Base-by-base conservation (phyloP, 2,329 filamentous ascomycete genomes). In the Fonsecaea monophora region DNA sequence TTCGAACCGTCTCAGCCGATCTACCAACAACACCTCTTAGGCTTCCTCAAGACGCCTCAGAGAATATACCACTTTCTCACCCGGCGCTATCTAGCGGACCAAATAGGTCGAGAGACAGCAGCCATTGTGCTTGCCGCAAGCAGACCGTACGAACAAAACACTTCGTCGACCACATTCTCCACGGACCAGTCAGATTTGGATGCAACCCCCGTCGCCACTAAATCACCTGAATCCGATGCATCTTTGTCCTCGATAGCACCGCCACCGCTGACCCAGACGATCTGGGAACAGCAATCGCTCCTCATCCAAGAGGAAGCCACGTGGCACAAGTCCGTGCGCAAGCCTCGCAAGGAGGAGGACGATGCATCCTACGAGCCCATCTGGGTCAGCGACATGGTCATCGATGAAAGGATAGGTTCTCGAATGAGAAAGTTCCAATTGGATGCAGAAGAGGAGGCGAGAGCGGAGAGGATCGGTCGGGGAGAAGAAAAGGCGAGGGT, bases 41-140 rank as follows among this genome's bases (percentile, higher is more conserved):
- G 95, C 67, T 96, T 99, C 83, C 82, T 91, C 69, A 94, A 95
- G 81, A 97, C 94, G 2, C 91, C 93, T 0, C 90, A 89, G 71
- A 90, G 95, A 67, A 84, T 98, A 68, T 91, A 90, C 75, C 91
- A 95, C 71, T 99, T 94, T 84, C 83, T 99, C 68, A 96, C 90
- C 77, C 89, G 66, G 68, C 90, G 95, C 62, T 81, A 87, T 69
- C 84, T 97, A n/a, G 94, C 94, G 70, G 94, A 99, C 75, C 85
- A 89, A 54, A 89, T 97, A 67, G 95, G 95, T 60, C 89, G 92
- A 50, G 89, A 97, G 70, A 92, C 96, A 18, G 94, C 94, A 0
- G 90, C 92, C 40, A 89, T 91, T 40, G 94, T 96, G 66, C 87
- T 97, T 42, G 81, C 81, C 35, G 74, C 74, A 40, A 74, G 74